phyloP scores from a whole-genome alignment of 2,329 filamentous ascomycete genomes.

The Aureobasidium sp. region DNA sequence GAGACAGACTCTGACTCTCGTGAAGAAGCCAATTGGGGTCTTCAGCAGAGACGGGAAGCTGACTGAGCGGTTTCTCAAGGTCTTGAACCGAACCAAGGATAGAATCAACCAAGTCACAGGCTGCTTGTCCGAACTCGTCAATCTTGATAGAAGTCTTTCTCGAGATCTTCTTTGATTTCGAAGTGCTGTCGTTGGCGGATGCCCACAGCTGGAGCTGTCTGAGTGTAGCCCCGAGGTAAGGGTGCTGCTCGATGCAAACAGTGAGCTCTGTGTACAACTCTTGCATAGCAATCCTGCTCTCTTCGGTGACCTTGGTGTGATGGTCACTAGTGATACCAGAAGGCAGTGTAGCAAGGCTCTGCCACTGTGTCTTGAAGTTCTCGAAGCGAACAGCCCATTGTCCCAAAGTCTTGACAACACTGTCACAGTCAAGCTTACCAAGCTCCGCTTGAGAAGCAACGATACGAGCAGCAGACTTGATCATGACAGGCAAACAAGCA shows the following conservation, averaged over 20 bases:
- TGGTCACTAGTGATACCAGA: not conserved
- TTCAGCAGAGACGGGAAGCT: slow-evolving; percentile 50
- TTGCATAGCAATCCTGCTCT: not conserved
- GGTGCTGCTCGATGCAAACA: slow-evolving; percentile 9
- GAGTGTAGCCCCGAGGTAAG: slow-evolving; percentile 15
- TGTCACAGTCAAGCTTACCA: slow-evolving; percentile 32
- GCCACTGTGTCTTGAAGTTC: not conserved
- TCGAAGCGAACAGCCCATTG: not conserved
- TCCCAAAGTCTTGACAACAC: slow-evolving; percentile 3
- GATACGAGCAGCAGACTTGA: slow-evolving; percentile 53
- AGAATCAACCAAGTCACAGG: slow-evolving; percentile 61
- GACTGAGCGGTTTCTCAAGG: slow-evolving; percentile 47
- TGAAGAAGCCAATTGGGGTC: slow-evolving; percentile 55
- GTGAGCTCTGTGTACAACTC: not conserved
- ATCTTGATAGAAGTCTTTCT: not conserved
- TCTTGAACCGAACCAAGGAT: slow-evolving; percentile 74
- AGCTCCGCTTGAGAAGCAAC: slow-evolving; percentile 59
- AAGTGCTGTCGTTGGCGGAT: not conserved
- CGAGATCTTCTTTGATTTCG: not conserved
- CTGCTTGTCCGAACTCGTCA: slow-evolving; percentile 45
- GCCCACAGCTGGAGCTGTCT: slow-evolving; percentile 16
- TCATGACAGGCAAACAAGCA: slow-evolving; percentile 60
- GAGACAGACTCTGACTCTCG: slow-evolving; percentile 37
- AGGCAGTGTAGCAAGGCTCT: not conserved
- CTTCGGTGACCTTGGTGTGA: not conserved